Base-by-base conservation (phyloP, 306 rosid genomes). In the Glycyrrhiza uralensis region DNA sequence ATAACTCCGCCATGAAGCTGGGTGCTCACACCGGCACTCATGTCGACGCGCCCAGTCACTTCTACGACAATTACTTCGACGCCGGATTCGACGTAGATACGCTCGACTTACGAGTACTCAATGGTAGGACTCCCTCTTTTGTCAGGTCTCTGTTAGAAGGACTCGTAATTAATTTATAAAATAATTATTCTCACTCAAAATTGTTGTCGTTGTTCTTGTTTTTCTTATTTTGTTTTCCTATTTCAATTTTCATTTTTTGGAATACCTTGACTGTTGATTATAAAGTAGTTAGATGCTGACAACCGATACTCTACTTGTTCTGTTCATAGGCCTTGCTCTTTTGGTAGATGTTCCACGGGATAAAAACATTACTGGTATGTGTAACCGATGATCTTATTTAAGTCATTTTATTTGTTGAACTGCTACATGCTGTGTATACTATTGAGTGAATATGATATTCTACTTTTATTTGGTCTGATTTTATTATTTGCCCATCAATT, bases 1-100 rank as follows among this genome's bases (percentile, higher is more conserved):
- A 90, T 66, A 28, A 4, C 75, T 93, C 97, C 0, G 80, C 47
- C 41, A 15, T 93, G 47, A 87, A 84, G 90, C 83, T 90, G 0
- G 89, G 90, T 15, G 54, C 60, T 72, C 98, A 93, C 83, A 85
- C 90, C 1, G 98, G 98, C 17, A 93, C 97, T 7, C 98, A 93
- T 41, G 96, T 93, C 29, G 97, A 90, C 46, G 81, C 97, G 33
- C 96, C 97, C 0, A 79, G 97, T 2, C 98, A 93, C 81, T 80
- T 90, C 58, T 83, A 75, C 77, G 97, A 93, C 50, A 83, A 86
- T 76, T 90, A 93, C 84, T 84, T 71, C 26, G 97, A 93, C 44
- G 92, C 93, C 1, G 94, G 98, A 28, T 93, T 93, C 77, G 96
- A 93, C 8, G 90, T 89, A 6, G 94, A 90, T 66, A 56, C 96